Base-by-base conservation (phyloP, 164 flowering plant species). In the Magnolia kwangsiensis region DNA sequence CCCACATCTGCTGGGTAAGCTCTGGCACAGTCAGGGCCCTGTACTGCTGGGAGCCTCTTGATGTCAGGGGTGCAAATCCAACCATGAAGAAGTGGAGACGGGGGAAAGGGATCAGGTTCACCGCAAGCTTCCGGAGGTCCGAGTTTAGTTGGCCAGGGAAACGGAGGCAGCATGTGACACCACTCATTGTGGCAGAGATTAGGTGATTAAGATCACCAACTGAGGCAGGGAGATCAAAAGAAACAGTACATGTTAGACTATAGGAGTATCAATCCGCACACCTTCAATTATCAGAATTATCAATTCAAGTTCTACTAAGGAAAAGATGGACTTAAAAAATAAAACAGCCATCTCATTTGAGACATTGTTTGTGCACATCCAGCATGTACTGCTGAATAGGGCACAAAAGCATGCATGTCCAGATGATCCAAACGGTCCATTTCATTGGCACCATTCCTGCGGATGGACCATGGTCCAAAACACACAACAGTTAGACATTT, bases 1-100 rank as follows among this genome's bases (percentile, higher is more conserved):
- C 79, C 79, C 79, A 77, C 79, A 77, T 77, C 58, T 77, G 79
- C 21, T 77, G 79, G 31, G 79, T 77, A 19, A 77, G 65, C 37
- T 77, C 79, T 1, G 79, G 79, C 20, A 77, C 79, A 13, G 75
- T 72, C 18, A 72, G 71, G 29, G 75, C 66, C n/a, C 79, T 45
- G 65, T 77, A 77, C 49, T 72, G 75, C 29, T 77, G 79, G 24
- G 79, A 77, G 2, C 75, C 79, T 14, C 79, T 45, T 4, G 79
- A 77, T 27, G 79, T 72, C 20, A 77, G 72, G 70, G 79, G 20
- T 18, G 79, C 79, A 72, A 77, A 77, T 1, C 79, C 79, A 19
- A 77, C 79, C 79, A 77, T 77, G 72, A 77, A 77, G 67, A 72
- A 77, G 58, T 70, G 72, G 55, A 70, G 72, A 70, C 72, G 72